Percentiles rank a stretch among this genome's conserved stretches.
Conservation (phyloP, 164 flowering plant genomes). For the Protea cynaroides region DNA sequence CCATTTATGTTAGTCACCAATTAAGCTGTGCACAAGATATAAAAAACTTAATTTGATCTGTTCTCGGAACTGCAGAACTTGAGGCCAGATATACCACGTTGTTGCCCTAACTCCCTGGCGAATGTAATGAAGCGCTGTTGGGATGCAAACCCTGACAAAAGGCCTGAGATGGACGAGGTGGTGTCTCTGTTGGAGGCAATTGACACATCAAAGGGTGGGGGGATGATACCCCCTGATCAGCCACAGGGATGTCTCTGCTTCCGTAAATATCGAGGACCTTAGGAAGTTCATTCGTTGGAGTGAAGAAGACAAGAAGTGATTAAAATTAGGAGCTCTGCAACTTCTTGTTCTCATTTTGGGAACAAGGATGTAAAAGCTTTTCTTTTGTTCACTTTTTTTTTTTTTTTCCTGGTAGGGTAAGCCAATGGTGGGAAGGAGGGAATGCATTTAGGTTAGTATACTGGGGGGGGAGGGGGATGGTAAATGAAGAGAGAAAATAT, state of each 20-base stretch:
- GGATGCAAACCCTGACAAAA: conserved; percentile 89
- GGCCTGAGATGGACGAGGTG: conserved; percentile 98
- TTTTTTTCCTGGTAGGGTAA: no score
- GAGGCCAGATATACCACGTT: conserved; percentile 92
- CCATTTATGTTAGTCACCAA: neutral
- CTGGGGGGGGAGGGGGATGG: no score
- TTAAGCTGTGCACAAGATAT: neutral
- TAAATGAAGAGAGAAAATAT: no score
- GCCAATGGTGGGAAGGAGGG: no score
- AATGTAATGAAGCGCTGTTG: conserved; percentile 91
- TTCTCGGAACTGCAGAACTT: conserved; percentile 50
- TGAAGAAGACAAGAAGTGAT: neutral
- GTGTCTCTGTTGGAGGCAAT: conserved; percentile 84
- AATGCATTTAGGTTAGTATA: conserved; percentile 2
- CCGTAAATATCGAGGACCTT: conserved; percentile 72
- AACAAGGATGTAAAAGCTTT: conserved; percentile 18
- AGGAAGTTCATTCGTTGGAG: conserved; percentile 11
- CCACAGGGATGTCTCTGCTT: conserved; percentile 77
- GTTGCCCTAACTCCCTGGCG: conserved; percentile 82
- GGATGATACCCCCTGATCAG: conserved; percentile 83
- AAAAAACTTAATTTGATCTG: neutral
- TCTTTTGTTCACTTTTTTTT: neutral
- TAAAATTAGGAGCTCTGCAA: conserved; percentile 14
- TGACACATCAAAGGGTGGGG: conserved; percentile 88
- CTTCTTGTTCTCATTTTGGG: conserved; percentile 2